Conservation (phyloP, 1,139 yeast genomes). For the Blastobotrys petasosporus region DNA sequence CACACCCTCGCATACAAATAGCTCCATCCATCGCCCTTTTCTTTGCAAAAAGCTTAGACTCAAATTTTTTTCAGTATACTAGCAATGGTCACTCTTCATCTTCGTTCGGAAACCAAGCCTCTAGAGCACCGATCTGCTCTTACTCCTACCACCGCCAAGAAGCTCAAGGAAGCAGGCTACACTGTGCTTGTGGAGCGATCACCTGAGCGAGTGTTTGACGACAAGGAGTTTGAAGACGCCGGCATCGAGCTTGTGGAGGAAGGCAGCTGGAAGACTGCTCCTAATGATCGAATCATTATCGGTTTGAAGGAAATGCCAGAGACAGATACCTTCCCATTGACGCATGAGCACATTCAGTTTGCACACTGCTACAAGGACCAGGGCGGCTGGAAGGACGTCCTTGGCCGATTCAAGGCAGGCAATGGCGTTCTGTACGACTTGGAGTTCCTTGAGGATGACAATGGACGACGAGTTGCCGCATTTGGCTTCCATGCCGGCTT, state of each 20-base stretch:
- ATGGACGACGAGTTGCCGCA: constrained; percentile 98
- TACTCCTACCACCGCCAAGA: constrained; percentile 85
- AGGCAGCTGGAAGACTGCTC: constrained; percentile 90
- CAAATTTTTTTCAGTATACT: constrained; percentile 1
- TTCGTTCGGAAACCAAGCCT: constrained; percentile 96
- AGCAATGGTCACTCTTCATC: constrained; percentile 41
- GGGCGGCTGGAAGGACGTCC: constrained; percentile 93
- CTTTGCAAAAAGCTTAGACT: background rate
- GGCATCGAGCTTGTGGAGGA: constrained; percentile 89
- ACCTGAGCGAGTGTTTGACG: constrained; percentile 70
- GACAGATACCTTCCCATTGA: constrained; percentile 75
- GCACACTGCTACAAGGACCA: constrained; percentile 98
- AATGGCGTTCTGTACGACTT: constrained; percentile 85
- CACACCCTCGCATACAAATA: background rate
- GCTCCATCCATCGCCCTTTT: background rate
- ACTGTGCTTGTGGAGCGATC: constrained; percentile 82
- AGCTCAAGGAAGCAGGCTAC: constrained; percentile 82
- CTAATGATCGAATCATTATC: constrained; percentile 78
- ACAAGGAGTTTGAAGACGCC: constrained; percentile 63
- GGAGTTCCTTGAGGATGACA: constrained; percentile 89
- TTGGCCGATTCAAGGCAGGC: constrained; percentile 84
- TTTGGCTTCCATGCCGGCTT: constrained; percentile 98
- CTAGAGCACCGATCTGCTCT: constrained; percentile 95
- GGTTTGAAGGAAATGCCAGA: constrained; percentile 97
- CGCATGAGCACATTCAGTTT: constrained; percentile 94